Conservation (phyloP, 352 stramenopile genomes). For the Globisporangium echinulatum region DNA sequence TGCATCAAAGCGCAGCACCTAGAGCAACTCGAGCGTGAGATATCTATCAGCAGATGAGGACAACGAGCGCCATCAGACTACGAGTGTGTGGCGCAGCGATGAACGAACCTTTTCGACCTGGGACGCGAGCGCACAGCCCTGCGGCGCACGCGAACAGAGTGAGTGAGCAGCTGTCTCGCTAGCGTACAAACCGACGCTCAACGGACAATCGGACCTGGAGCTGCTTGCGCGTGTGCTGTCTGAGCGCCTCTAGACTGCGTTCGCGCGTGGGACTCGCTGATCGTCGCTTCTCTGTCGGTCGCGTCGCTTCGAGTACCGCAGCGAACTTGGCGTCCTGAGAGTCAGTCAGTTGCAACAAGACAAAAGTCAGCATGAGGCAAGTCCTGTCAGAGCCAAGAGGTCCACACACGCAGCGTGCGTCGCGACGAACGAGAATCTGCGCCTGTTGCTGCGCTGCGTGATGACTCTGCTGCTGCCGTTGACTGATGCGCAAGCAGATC, state of each 20-base stretch:
- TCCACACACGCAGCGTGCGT: too few relatives aligned
- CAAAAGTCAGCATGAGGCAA: too few relatives aligned
- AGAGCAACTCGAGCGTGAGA: not conserved
- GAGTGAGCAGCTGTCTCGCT: not conserved
- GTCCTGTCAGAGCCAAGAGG: too few relatives aligned
- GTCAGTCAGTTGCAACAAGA: too few relatives aligned
- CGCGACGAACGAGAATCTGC: conserved; percentile 20
- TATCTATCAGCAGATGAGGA: too few relatives aligned
- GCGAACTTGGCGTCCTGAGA: conserved; percentile 33
- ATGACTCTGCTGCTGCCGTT: conserved; percentile 32
- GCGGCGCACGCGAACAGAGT: not conserved
- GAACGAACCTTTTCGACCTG: conserved; percentile 33
- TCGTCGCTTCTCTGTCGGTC: conserved; percentile 1
- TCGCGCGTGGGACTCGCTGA: not conserved
- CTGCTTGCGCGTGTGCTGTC: not conserved
- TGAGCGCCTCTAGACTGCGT: not conserved
- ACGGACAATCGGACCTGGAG: not conserved
- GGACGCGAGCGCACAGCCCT: conserved; percentile 19
- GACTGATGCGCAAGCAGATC: conserved; percentile 50
- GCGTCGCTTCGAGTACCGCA: conserved; percentile 23
- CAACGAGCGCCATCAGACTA: too few relatives aligned
- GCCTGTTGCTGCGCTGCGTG: conserved; percentile 17
- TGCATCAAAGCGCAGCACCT: conserved; percentile 27
- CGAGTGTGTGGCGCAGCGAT: not conserved
- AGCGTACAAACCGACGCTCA: too few relatives aligned